Evolutionary conservation across 169 alveolate genomes (phyloP), one percentile per base, ranked within the genome.

Genomic region (Plasmodium coatneyi): DNA sequence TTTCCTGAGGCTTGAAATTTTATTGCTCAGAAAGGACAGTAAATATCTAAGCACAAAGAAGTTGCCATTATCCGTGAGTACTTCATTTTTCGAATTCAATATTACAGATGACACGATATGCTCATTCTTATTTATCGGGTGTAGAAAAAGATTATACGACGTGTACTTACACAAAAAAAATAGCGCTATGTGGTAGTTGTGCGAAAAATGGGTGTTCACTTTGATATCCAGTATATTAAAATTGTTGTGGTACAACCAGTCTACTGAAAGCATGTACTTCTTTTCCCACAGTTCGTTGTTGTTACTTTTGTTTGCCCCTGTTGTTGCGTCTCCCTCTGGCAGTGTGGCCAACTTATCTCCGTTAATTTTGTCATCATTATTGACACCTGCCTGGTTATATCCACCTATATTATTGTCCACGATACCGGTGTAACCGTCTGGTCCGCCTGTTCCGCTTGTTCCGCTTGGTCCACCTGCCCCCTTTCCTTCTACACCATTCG

Each of bases 151-250:
- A 86, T 86, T 86, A 76, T 86, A 86, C 3, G 93, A 86, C 7
- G 93, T 86, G 66, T 86, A 86, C 43, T 86, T 86, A 76, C 93
- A 86, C n/a, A 86, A 76, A 54, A 86, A 86, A 46, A 86, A 86
- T 49, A 86, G 43, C 0, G 93, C 32, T 16, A 86, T 86, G 66
- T 86, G 93, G 36, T 86, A 86, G 66, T 86, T 86, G 80, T 86
- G 93, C 0, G 93, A 74, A 86, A 86, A 86, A 86, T 86, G 93
- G 0, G 93, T 86, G 34, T 86, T 86, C 28, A 86, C 93, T 32
- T 86, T 86, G 0, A 86, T 86, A 36, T 86, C 93, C 43, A 86
- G 30, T 0, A 86, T 86, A 19, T 86, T 86, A 36, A 72, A 86
- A 76, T 86, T 86, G 43, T 78, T 86, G 30, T 76, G 74, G 46